phyloP scores from a whole-genome alignment of 139 green algal genomes.

The Mesotaenium endlicherianum region DNA sequence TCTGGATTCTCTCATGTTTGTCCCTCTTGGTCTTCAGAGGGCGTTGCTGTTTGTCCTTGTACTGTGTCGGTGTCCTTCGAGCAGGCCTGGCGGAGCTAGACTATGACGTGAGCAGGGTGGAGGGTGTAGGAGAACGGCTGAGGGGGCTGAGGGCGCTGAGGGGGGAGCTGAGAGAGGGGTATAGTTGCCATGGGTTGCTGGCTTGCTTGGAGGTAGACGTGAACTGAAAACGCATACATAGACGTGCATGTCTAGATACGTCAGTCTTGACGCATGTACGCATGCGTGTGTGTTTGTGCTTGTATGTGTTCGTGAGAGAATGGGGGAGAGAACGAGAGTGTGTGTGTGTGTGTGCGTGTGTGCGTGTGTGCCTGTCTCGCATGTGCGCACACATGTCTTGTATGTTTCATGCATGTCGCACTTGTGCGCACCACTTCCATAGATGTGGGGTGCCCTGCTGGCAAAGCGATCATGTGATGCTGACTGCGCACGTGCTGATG shows the following conservation, averaged over 20 bases:
- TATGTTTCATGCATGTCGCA: too few species aligned
- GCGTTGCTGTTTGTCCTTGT: too few species aligned
- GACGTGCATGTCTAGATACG: not conserved
- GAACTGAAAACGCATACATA: not conserved
- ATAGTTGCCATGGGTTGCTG: not conserved
- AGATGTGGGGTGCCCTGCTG: not conserved
- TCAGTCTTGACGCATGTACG: not conserved
- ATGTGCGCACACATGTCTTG: not conserved
- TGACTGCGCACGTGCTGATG: too few species aligned
- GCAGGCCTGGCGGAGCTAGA: too few species aligned
- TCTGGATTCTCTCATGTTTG: not conserved
- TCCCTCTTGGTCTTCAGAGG: too few species aligned
- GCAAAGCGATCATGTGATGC: not conserved
- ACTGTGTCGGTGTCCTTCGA: too few species aligned
- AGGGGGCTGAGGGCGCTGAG: too few species aligned
- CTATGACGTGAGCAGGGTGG: too few species aligned
- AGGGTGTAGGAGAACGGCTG: too few species aligned
- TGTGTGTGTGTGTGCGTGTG: not conserved
- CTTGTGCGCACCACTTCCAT: not conserved
- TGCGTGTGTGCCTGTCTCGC: not conserved
- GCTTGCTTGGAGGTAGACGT: not conserved
- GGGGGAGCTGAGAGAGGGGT: too few species aligned
- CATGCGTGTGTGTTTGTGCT: not conserved
- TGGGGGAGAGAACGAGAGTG: not conserved
- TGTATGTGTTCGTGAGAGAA: not conserved